These are phyloP conservation scores for Asterella californica DNA, from an alignment of 225 moss, liverwort and hornwort genomes.

Conservation along the genomic window DNA sequence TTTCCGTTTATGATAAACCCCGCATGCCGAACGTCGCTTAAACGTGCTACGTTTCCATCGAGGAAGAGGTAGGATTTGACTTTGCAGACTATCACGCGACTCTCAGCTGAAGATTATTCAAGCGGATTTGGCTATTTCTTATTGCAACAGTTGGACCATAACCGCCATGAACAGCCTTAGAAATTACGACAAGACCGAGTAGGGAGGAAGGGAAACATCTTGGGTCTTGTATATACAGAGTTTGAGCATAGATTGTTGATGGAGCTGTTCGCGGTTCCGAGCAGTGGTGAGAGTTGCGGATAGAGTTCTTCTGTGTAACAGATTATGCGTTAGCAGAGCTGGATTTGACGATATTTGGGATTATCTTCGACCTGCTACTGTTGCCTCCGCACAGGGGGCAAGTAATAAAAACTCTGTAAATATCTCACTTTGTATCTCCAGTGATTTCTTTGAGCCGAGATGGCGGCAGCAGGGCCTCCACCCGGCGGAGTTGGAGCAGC, in stretches of 20 bases:
- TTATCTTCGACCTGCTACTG: neutral
- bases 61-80: neutral
- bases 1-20: neutral
- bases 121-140: too few relatives aligned
- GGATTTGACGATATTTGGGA: neutral
- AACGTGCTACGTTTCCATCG: neutral
- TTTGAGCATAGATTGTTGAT: neutral
- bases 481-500: conserved; percentile 29
- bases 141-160: too few relatives aligned
- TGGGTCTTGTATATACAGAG: neutral
- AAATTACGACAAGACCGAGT: too few relatives aligned
- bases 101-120: too few relatives aligned
- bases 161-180: too few relatives aligned
- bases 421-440: neutral
- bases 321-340: neutral
- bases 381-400: neutral
- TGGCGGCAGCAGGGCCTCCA: conserved; percentile 23
- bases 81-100: too few relatives aligned
- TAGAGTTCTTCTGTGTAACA: neutral
- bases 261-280: neutral
- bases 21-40: neutral
- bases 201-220: neutral
- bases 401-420: neutral
- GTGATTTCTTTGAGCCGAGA: neutral
- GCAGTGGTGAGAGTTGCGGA: too few relatives aligned